phyloP scores from a whole-genome alignment of 345 rosid species.

The Chamaenerion angustifolium region DNA sequence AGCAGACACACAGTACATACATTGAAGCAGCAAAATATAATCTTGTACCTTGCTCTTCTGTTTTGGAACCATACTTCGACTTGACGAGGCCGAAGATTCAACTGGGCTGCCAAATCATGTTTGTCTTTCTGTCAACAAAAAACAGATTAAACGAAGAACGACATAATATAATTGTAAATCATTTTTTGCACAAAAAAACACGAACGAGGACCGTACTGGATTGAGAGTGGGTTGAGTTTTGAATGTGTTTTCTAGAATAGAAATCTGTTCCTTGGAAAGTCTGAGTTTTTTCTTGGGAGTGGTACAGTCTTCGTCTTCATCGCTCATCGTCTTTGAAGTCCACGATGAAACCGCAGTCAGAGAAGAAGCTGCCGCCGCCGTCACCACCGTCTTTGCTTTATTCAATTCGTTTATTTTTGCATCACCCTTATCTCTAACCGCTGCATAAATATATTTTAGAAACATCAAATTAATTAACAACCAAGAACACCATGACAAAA shows the following conservation, averaged over 20 bases:
- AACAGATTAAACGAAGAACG: neutral
- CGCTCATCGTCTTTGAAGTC: neutral
- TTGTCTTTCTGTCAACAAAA: slow-evolving; percentile 5
- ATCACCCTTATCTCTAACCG: too few relatives aligned
- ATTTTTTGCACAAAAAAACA: too few relatives aligned
- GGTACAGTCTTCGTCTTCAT: slow-evolving; percentile 8
- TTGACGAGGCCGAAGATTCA: slow-evolving; percentile 11
- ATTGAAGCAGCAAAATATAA: too few relatives aligned
- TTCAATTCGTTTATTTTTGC: neutral
- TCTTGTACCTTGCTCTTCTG: slow-evolving; percentile 10
- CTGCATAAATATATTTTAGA: too few relatives aligned
- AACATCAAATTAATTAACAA: too few relatives aligned
- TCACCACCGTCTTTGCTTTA: slow-evolving; percentile 3
- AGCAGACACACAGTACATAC: too few relatives aligned
- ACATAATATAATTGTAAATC: too few relatives aligned
- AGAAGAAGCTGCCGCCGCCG: neutral
- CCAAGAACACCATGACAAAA: too few relatives aligned
- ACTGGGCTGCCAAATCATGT: slow-evolving; percentile 6
- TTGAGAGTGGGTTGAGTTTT: slow-evolving; percentile 10
- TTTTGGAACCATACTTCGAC: slow-evolving; percentile 14
- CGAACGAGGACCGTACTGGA: slow-evolving; percentile 6
- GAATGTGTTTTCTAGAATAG: slow-evolving; percentile 9
- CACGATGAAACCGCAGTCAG: neutral
- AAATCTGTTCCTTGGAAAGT: slow-evolving; percentile 11
- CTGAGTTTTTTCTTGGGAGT: slow-evolving; percentile 14